Evolutionary conservation across 108 stramenopile species (phyloP), one percentile per base, ranked within the genome.

Genomic region (Fragilariopsis cylindrus): DNA sequence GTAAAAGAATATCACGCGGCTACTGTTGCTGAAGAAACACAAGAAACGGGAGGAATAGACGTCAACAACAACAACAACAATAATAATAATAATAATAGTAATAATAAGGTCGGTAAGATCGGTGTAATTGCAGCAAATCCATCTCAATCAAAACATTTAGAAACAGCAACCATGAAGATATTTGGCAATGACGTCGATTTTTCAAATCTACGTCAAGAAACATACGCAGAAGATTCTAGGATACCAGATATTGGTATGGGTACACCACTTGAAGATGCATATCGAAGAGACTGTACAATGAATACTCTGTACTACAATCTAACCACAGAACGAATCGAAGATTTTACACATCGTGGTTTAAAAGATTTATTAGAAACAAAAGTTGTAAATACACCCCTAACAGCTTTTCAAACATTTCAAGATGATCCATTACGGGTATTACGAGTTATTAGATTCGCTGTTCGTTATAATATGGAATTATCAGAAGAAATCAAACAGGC

Each of bases 61-160:
- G 30, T 30, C 30, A 30, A 30, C 30, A 30, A 30, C 30, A 30
- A 30, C 30, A 60, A 11, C 2, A 60, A 60, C 2, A 11, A 60
- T n/a, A 19, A 2, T 18, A 11, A 21, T 16, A 45, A 57, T 48
- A 62, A 78, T 16, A 76, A 65, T 16, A 15, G 0, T 18, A 75
- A 80, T 40, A 57, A 49, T 53, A 67, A 73, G 60, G 65, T 71
- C 71, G 54, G 81, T 8, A 89, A 76, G 60, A 88, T 96, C 19
- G 96, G 88, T 7, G 90, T 96, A 41, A 95, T 93, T 60, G 90
- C 97, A 57, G 97, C 98, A 60, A 99, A 99, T 71, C 99, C 99
- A 16, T 87, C 84, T 16, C 98, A 99, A 83, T 96, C 93, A 15
- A 99, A 99, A 83, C 99, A 99, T 84, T 84, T 99, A 44, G 97